phyloP scores from a whole-genome alignment of 1,139 yeast genomes.

The Nakaseomyces kungkrabaensis region DNA sequence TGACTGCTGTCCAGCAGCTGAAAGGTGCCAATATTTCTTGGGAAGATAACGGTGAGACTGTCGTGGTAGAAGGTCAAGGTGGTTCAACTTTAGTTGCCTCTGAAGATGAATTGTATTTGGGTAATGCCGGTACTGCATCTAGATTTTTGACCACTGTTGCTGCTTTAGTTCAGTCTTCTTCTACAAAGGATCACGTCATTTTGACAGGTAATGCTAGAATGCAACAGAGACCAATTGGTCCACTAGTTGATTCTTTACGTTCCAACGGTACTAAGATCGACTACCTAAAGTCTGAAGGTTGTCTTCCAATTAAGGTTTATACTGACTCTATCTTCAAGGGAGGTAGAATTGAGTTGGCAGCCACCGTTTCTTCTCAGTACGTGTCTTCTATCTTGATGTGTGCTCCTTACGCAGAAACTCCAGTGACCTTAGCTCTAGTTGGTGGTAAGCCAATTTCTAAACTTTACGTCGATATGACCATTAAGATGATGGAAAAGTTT shows the following conservation, averaged over 20 bases:
- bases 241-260: constrained; percentile 82
- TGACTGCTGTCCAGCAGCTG: constrained; percentile 69
- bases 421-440: constrained; percentile 77
- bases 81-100: constrained; percentile 57
- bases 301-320: constrained; percentile 67
- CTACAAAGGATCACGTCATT: constrained; percentile 38
- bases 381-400: constrained; percentile 95
- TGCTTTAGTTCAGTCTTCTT: constrained; percentile 53
- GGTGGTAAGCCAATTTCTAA: constrained; percentile 98
- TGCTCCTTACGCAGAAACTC: constrained; percentile 89
- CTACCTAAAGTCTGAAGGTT: constrained; percentile 68
- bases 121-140: constrained; percentile 98
- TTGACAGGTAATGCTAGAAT: constrained; percentile 93
- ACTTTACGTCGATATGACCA: constrained; percentile 93
- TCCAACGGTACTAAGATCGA: constrained; percentile 68
- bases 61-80: constrained; percentile 80
- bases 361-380: constrained; percentile 94
- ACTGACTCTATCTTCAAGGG: constrained; percentile 73
- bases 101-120: constrained; percentile 63
- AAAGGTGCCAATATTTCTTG: constrained; percentile 72
- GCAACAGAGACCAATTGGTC: constrained; percentile 98
- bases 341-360: constrained; percentile 87
- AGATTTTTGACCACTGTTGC: constrained; percentile 90
- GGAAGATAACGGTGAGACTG: constrained; percentile 82
- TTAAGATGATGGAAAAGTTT: constrained; percentile 85